Conservation (phyloP, 73 alveolate genomes). For the Effrenium voratum region DNA sequence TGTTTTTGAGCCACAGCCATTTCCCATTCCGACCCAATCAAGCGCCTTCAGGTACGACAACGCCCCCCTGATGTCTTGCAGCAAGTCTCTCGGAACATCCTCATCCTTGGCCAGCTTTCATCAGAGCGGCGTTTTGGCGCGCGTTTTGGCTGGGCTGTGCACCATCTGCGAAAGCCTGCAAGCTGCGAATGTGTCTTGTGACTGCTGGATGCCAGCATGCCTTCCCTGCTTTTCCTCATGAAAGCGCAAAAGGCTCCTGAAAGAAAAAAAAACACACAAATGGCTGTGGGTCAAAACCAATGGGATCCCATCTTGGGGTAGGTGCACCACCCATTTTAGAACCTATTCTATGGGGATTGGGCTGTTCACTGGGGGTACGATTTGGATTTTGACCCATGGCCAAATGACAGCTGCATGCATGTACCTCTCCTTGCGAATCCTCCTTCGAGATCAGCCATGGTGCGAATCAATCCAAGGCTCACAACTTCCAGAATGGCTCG, state of each 20-base stretch:
- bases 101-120: too few species aligned
- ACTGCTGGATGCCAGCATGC: too few species aligned
- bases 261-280: too few species aligned
- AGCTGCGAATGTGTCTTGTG: too few species aligned
- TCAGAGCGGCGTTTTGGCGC: too few species aligned
- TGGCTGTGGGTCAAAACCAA: too few species aligned
- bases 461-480: slow-evolving; percentile 52
- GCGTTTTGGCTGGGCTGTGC: too few species aligned
- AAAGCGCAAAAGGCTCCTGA: slow-evolving; percentile 73
- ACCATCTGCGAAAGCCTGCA: too few species aligned
- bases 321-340: neutral
- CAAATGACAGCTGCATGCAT: neutral
- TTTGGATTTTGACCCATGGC: neutral
- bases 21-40: too few species aligned
- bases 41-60: slow-evolving; percentile 61
- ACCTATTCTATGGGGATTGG: neutral
- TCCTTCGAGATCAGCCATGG: slow-evolving; percentile 72
- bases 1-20: too few species aligned
- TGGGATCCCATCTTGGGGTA: too few species aligned
- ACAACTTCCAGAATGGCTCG: slow-evolving; percentile 75
- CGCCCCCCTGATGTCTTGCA: slow-evolving; percentile 33
- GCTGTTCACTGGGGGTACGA: neutral
- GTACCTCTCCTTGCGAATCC: slow-evolving; percentile 55
- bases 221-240: slow-evolving; percentile 26
- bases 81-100: slow-evolving; percentile 55